Base-by-base conservation (phyloP, 2,329 filamentous ascomycete genomes). In the Apiospora malaysiana region DNA sequence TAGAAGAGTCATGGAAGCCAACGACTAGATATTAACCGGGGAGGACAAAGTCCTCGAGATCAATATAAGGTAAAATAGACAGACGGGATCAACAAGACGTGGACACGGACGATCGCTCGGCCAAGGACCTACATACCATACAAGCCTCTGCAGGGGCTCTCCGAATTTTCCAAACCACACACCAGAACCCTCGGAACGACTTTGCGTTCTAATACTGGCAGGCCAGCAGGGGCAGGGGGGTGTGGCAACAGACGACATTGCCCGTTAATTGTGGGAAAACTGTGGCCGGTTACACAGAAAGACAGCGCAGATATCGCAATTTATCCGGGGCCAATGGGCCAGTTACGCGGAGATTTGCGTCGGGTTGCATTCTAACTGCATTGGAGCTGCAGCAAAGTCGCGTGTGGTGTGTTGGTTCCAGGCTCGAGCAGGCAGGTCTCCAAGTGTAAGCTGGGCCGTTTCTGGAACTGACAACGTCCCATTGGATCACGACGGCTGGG, bases 321-420 rank as follows among this genome's bases (percentile, higher is more conserved):
- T 63, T 63, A 63, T n/a, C 56, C 56, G 56, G 56, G 32, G 32
- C 56, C 56, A 63, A 63, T 63, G 56, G 56, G 56, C 5, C 56
- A n/a, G 27, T 4, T n/a, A 16, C 27, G 27, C 51, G 16, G 51
- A 59, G 51, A 59, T 59, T 59, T 59, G 51, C 27, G 25, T 21
- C 18, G 18, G 27, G 56, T 8, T n/a, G 32, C 27, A 59, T 18
- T 18, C 42, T 1, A 45, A 14, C 9, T n/a, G 32, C 27, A 59
- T 18, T 18, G 12, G 10, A 45, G 42, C 9, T 45, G 51, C 16
- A 32, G 18, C 46, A 14, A 56, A 12, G 42, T 45, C 42, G 42
- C 16, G 42, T 45, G 42, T 45, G 51, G 51, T 63, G 27, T 63
- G 56, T 40, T 63, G 56, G 56, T 40, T 63, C 56, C 32, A 23